Evolutionary conservation across 2,329 filamentous ascomycete species (phyloP).

Genomic region (Chaetomiaceae sp.): DNA sequence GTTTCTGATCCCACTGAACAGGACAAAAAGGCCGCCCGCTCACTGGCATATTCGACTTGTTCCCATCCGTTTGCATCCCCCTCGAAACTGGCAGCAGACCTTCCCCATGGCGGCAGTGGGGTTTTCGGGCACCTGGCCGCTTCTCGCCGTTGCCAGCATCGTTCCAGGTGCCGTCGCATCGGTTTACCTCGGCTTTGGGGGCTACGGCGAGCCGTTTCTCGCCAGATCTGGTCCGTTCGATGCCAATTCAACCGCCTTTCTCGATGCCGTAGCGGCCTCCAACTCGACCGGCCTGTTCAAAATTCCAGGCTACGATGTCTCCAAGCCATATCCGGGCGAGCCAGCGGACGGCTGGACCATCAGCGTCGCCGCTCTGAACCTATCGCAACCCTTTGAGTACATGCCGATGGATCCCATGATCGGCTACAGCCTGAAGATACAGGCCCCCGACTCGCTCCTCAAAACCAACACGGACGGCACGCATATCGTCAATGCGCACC

Average conservation of each 20-base stretch:
- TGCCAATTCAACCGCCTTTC: conserved; percentile 12
- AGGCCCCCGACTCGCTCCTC: conserved; percentile 6
- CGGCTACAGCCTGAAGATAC: conserved; percentile 9
- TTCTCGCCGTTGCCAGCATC: neutral
- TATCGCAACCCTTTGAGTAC: neutral
- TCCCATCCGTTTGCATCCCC: too few species aligned
- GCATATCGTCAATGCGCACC: conserved; percentile 9
- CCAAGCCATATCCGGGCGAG: conserved; percentile 10
- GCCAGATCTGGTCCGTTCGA: conserved; percentile 7
- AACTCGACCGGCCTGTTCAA: conserved; percentile 12
- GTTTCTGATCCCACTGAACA: too few species aligned
- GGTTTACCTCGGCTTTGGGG: conserved; percentile 1
- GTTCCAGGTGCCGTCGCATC: neutral
- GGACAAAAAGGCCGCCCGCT: too few species aligned
- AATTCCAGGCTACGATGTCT: conserved; percentile 14
- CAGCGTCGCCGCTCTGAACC: conserved; percentile 8
- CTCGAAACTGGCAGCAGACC: too few species aligned
- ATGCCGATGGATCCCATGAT: neutral
- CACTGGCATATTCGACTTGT: too few species aligned
- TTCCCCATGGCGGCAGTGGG: too few species aligned
- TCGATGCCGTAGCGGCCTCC: conserved; percentile 1
- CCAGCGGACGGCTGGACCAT: conserved; percentile 14
- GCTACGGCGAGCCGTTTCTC: conserved; percentile 7
- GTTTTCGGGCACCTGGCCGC: too few species aligned
- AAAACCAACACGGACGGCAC: conserved; percentile 1